Base-by-base conservation (phyloP, 345 rosid genomes). In the Schrenkiella parvula region DNA sequence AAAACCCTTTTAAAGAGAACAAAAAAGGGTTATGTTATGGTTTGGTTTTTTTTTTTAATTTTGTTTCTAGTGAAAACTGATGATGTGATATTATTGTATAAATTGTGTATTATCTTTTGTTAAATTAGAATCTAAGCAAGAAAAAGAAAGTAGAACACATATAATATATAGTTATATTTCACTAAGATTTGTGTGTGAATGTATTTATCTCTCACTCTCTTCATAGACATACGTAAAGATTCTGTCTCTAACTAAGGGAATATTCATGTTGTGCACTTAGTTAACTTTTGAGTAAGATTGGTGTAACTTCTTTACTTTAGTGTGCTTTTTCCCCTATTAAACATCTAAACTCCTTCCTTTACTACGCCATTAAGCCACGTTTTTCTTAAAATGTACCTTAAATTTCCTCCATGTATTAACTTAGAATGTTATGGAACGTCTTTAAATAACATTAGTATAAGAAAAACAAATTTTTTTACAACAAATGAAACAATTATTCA, bases 81-180 rank as follows among this genome's bases (percentile, higher is more conserved):
- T 59, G 47, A 51, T 75, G 73, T 75, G 69, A 22, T 66, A 59
- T 51, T 60, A 8, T 68, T 75, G 74, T 75, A 67, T 68, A 75
- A 75, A 59, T 67, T 52, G 69, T 68, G 79, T 67, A 75, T 67
- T 50, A 50, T 60, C 70, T 73, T 68, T 5, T 42, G 48, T 51
- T 74, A 65, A 74, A 11, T 43, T 56, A 37, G 53, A 31, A 55
- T 67, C 32, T 42, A 48, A 51, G 39, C 60, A 48, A 25, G 43
- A 37, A 4, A 21, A 62, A 29, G 0, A 2, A 5, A 11, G 14
- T 48, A 12, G 15, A 22, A 4, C 54, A 4, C 54, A 48, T 23
- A 51, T 50, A 48, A 32, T 12, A 31, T 32, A 34, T 18, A 7
- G 4, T 37, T 7, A n/a, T 23, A 46, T 44, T 56, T 46, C n/a